These are phyloP conservation scores for Posidonia oceanica DNA, from an alignment of 116 monocot genomes.

Conservation along the genomic window DNA sequence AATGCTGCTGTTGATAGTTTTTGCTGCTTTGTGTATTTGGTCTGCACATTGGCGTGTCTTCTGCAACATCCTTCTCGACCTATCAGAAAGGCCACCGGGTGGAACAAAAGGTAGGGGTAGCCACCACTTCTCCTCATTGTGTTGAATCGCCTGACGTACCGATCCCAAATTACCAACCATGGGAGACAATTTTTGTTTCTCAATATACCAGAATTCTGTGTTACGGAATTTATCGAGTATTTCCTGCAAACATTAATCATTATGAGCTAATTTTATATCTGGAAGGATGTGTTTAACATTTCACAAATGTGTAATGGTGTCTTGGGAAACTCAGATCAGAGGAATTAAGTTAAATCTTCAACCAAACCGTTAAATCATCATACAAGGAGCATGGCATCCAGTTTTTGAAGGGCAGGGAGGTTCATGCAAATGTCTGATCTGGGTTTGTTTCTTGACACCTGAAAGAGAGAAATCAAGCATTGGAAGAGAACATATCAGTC, in stretches of 20 bases:
- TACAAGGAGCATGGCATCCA: constrained; percentile 75
- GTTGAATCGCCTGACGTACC: constrained; percentile 29
- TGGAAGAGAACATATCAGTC: no score
- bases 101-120: constrained; percentile 77
- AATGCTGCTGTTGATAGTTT: constrained; percentile 59
- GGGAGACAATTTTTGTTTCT: constrained; percentile 38
- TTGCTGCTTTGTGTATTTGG: constrained; percentile 83
- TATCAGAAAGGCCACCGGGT: constrained; percentile 42
- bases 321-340: background rate
- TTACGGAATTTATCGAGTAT: constrained; percentile 57
- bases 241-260: constrained; percentile 30
- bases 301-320: background rate
- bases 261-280: background rate
- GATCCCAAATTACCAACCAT: constrained; percentile 31
- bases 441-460: constrained; percentile 63
- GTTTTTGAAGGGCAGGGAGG: constrained; percentile 78
- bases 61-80: constrained; percentile 29
- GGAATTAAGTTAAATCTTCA: background rate
- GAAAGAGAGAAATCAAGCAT: background rate
- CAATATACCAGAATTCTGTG: constrained; percentile 77
- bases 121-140: constrained; percentile 91
- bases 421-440: constrained; percentile 71
- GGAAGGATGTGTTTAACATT: background rate
- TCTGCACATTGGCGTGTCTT: constrained; percentile 53
- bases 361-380: constrained; percentile 10